Base-by-base conservation (phyloP, 2,329 filamentous ascomycete species). In the Ceratocystiopsis brevicomis region DNA sequence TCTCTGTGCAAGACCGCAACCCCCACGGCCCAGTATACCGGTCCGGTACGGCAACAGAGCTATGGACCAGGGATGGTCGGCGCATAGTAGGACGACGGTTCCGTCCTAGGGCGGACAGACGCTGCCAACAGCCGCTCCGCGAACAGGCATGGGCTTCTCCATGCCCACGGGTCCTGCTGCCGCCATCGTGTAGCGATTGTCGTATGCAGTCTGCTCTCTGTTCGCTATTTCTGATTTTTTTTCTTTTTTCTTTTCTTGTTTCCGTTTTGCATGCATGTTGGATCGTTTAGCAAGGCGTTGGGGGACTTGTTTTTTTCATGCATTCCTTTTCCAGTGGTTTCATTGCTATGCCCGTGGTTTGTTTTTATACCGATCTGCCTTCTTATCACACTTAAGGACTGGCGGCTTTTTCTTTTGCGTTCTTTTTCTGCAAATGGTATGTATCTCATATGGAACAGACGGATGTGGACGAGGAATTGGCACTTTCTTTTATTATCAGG, bases 31-130 rank as follows among this genome's bases (percentile, higher is more conserved):
- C 61, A 65, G 33, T 65, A 63, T 45, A 59, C 58, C 47, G 56
- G 60, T 41, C 53, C 54, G 30, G 60, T 65, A 51, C 66, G 66
- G 41, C 65, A 69, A 47, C 63, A 67, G 53, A 68, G 64, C 54
- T 75, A 74, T 52, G 69, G 71, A 25, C 66, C 71, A 44, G 71
- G 71, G 44, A 71, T 73, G 65, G 67, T 72, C 45, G 68, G 68
- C 47, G 71, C 66, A 54, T 76, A 65, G 64, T 3, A 34, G 6
- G 41, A 17, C 4, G 3, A n/a, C n/a, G n/a, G n/a, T n/a, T n/a
- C n/a, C n/a, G n/a, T n/a, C n/a, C n/a, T n/a, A n/a, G n/a, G n/a
- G n/a, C n/a, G n/a, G n/a, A n/a, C 11, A 12, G 11, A 18, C n/a
- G n/a, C 9, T 38, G 6, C 19, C 37, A 10, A 19, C 11, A 38